phyloP scores from a whole-genome alignment of 495 filamentous ascomycete genomes.

The Xylaria intraflava region DNA sequence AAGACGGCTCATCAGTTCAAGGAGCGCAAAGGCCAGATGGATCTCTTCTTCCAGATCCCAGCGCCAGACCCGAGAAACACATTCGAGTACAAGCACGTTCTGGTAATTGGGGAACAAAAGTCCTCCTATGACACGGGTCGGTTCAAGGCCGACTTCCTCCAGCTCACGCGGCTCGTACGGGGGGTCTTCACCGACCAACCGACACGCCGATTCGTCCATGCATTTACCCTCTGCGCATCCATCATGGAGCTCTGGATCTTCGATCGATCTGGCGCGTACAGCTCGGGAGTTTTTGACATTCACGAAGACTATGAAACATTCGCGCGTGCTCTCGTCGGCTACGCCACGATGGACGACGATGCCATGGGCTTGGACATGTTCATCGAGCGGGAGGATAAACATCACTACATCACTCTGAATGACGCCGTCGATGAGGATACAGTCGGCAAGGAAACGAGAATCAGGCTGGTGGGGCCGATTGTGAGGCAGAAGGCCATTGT shows the following conservation, averaged over 20 bases:
- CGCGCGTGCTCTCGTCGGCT: constrained; percentile 21
- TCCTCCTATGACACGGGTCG: background rate
- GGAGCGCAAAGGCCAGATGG: constrained; percentile 2
- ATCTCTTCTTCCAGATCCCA: constrained; percentile 3
- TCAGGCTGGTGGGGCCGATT: background rate
- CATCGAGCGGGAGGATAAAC: constrained; percentile 8
- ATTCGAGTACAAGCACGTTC: constrained; percentile 2
- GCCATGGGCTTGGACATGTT: constrained; percentile 21
- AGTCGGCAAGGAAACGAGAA: background rate
- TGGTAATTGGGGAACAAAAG: constrained; percentile 2
- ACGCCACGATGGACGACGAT: constrained; percentile 24
- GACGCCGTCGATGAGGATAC: too few relatives aligned
- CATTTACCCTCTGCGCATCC: constrained; percentile 21
- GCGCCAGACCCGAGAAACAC: background rate
- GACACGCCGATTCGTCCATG: constrained; percentile 26
- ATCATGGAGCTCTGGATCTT: constrained; percentile 33
- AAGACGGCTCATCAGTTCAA: background rate
- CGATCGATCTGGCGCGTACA: constrained; percentile 33
- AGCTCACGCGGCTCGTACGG: constrained; percentile 1
- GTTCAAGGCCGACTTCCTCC: background rate
- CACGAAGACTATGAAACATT: constrained; percentile 19
- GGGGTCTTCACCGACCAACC: constrained; percentile 5
- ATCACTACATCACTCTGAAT: background rate
- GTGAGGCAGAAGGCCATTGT: background rate
- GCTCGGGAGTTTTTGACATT: constrained; percentile 28